Percentiles rank a stretch among this genome's conserved stretches.
Conservation (phyloP, 2,329 filamentous ascomycete species). For the Botrytis tulipae region DNA sequence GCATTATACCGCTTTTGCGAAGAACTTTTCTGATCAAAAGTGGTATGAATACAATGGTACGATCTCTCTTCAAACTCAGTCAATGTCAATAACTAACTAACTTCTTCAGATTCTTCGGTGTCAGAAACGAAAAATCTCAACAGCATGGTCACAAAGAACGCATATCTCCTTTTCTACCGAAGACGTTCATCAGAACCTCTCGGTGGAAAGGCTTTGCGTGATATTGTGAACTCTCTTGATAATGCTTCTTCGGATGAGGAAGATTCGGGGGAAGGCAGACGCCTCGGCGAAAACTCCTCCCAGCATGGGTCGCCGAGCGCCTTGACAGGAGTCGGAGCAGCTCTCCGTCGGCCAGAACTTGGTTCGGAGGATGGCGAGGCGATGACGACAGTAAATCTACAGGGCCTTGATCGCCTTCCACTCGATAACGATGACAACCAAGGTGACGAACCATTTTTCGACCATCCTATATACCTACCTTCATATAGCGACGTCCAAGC, state of each 20-base stretch:
- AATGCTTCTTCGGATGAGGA: conserved; percentile 48
- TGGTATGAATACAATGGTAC: conserved; percentile 98
- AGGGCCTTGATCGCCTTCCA: conserved; percentile 32
- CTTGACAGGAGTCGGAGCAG: conserved; percentile 74
- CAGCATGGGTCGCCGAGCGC: conserved; percentile 88
- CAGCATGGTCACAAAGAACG: conserved; percentile 68
- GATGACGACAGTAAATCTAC: conserved; percentile 35
- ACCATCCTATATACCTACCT: conserved; percentile 22
- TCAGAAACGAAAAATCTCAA: conserved; percentile 58
- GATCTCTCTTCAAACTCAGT: conserved; percentile 36
- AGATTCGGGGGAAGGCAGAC: conserved; percentile 76
- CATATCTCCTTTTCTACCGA: conserved; percentile 95
- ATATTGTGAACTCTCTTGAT: conserved; percentile 65
- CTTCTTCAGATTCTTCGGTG: conserved; percentile 67
- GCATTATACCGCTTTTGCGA: conserved; percentile 92
- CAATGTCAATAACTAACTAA: conserved; percentile 42
- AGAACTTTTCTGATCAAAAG: conserved; percentile 82
- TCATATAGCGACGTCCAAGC: conserved; percentile 30
- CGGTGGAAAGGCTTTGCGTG: conserved; percentile 72
- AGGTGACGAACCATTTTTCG: conserved; percentile 24
- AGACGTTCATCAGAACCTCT: conserved; percentile 74
- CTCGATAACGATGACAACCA: conserved; percentile 32
- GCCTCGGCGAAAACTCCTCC: conserved; percentile 81
- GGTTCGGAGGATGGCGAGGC: conserved; percentile 44
- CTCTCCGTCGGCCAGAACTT: conserved; percentile 63